These are phyloP conservation scores for Suillus tomentosus DNA, from an alignment of 768 basidiomycete species.

Conservation along the genomic window DNA sequence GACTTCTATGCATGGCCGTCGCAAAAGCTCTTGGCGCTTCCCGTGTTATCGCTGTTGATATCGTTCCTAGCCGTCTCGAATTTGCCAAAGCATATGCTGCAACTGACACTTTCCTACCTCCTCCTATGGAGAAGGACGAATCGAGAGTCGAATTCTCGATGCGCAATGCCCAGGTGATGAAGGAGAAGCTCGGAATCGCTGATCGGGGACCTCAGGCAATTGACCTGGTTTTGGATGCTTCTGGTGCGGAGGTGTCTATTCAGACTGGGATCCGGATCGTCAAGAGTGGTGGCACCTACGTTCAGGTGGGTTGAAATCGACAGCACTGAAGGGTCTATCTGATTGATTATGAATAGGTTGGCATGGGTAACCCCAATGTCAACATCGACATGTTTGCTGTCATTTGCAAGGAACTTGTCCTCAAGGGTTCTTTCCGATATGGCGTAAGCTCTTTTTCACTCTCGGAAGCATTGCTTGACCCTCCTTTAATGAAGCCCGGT, in stretches of 20 bases:
- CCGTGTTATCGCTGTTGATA: conserved; percentile 84
- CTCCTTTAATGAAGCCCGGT: conserved; percentile 55
- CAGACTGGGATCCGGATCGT: conserved; percentile 81
- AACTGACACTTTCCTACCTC: conserved; percentile 72
- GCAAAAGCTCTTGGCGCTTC: conserved; percentile 90
- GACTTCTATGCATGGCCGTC: conserved; percentile 93
- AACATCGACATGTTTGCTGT: conserved; percentile 70
- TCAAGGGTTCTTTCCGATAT: conserved; percentile 94
- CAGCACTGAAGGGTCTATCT: conserved; percentile 5
- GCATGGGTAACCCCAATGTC: conserved; percentile 82
- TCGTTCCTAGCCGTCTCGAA: conserved; percentile 71
- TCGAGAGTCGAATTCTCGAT: conserved; percentile 67
- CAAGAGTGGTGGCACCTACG: conserved; percentile 73
- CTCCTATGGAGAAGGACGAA: conserved; percentile 62
- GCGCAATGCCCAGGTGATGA: conserved; percentile 70
- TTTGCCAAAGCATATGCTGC: conserved; percentile 89
- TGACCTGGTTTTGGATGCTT: conserved; percentile 89
- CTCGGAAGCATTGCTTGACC: conserved; percentile 1
- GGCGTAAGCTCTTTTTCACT: conserved; percentile 46
- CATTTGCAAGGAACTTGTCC: conserved; percentile 73
- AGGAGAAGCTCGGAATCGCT: conserved; percentile 60
- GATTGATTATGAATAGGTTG: conserved; percentile 53
- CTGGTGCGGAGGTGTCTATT: conserved; percentile 90
- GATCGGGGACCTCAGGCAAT: conserved; percentile 72
- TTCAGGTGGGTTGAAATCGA: conserved; percentile 50